Conservation (phyloP, 1,284 basidiomycete species). For the Cystobasidiaceae sp. region DNA sequence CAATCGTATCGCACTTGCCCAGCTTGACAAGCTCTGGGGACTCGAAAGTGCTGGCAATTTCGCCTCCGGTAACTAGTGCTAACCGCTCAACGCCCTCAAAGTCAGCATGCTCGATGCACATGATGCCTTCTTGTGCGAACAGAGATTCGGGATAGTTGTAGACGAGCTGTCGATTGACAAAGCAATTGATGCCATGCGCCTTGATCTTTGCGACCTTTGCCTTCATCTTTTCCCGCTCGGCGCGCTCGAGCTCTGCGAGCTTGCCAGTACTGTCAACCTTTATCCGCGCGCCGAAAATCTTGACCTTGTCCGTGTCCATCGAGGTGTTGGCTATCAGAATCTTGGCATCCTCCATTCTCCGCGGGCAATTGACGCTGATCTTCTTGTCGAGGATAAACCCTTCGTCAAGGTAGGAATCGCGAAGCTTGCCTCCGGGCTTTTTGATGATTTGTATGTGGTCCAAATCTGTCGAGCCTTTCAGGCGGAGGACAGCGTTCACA, state of each 20-base stretch:
- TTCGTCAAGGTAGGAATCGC: slow-evolving; percentile 97
- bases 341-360: slow-evolving; percentile 88
- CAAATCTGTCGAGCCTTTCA: slow-evolving; percentile 93
- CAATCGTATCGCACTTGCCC: slow-evolving; percentile 87
- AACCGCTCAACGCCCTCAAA: slow-evolving; percentile 98
- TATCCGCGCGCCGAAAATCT: slow-evolving; percentile 93
- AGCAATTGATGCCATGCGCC: slow-evolving; percentile 90
- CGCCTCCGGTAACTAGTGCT: slow-evolving; percentile 93
- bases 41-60: slow-evolving; percentile 95
- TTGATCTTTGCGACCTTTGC: slow-evolving; percentile 94
- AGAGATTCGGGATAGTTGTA: slow-evolving; percentile 99
- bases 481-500: slow-evolving; percentile 88
- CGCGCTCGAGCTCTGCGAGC: slow-evolving; percentile 82
- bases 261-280: slow-evolving; percentile 95
- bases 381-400: slow-evolving; percentile 98
- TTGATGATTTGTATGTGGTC: slow-evolving; percentile 99
- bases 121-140: slow-evolving; percentile 85
- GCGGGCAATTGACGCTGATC: slow-evolving; percentile 91
- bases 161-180: slow-evolving; percentile 97
- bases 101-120: slow-evolving; percentile 97
- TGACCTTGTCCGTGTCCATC: slow-evolving; percentile 99
- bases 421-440: slow-evolving; percentile 96
- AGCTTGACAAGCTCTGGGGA: slow-evolving; percentile 88
- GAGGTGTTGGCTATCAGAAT: slow-evolving; percentile 98
- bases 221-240: slow-evolving; percentile 91